Evolutionary conservation across 768 basidiomycete species (phyloP).

Genomic region (Gymnopilus junonius): DNA sequence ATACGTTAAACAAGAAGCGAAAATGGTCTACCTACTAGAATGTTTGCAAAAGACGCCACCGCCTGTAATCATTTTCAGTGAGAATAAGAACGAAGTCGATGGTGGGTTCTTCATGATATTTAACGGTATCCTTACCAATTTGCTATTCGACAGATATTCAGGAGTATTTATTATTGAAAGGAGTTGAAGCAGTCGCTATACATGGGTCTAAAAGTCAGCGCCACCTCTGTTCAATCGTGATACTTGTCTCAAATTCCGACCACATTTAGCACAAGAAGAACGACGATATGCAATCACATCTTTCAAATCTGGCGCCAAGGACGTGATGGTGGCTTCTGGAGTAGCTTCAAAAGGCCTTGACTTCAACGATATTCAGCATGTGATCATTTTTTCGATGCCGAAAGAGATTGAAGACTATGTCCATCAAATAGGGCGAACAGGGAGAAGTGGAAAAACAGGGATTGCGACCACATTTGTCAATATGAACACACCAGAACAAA

Average conservation of each 20-base stretch:
- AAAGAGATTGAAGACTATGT: conserved; percentile 99
- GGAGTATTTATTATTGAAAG: conserved; percentile 95
- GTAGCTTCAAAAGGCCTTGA: conserved; percentile 98
- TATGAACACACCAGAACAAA: conserved; percentile 97
- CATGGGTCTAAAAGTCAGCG: conserved; percentile 93
- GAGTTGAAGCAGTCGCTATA: conserved; percentile 97
- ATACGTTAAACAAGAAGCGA: conserved; percentile 99
- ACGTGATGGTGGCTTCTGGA: conserved; percentile 99
- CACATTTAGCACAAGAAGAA: conserved; percentile 86
- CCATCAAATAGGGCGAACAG: conserved; percentile 98
- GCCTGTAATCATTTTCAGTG: conserved; percentile 96
- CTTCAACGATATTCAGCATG: conserved; percentile 98
- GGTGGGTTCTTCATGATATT: conserved; percentile 51
- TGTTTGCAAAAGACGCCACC: conserved; percentile 98
- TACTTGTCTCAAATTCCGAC: background rate
- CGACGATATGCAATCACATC: conserved; percentile 98
- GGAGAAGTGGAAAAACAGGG: conserved; percentile 96
- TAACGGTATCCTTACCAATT: background rate
- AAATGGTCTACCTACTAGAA: conserved; percentile 98
- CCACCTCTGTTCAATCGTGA: background rate
- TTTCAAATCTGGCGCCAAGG: conserved; percentile 96
- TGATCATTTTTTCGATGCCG: conserved; percentile 99
- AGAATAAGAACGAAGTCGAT: conserved; percentile 99
- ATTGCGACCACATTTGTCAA: conserved; percentile 99
- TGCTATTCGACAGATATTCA: conserved; percentile 79